Percentiles rank a stretch among this genome's conserved stretches.
Evolutionary conservation across 2,329 filamentous ascomycete genomes (phyloP).

Genomic region (Exophiala calicioides): DNA sequence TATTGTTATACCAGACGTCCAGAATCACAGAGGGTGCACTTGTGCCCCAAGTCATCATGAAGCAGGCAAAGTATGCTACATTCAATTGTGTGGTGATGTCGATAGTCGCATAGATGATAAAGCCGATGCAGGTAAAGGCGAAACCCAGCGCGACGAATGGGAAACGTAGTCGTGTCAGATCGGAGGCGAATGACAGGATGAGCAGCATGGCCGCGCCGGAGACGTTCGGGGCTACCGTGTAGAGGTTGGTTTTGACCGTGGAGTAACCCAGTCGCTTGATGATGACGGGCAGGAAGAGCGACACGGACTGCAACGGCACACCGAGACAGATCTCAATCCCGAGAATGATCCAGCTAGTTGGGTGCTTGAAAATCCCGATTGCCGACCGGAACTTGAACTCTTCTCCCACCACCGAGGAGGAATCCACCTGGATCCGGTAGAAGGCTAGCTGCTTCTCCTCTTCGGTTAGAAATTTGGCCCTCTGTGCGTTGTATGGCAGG

Average conservation of each 20-base stretch:
- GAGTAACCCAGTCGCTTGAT: conserved; percentile 54
- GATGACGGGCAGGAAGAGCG: conserved; percentile 61
- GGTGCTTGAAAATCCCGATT: conserved; percentile 55
- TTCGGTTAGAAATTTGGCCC: conserved; percentile 65
- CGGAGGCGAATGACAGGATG: conserved; percentile 10
- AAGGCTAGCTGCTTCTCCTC: conserved; percentile 69
- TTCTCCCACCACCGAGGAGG: conserved; percentile 63
- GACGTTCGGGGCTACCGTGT: conserved; percentile 78
- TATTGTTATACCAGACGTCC: conserved; percentile 78
- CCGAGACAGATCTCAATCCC: conserved; percentile 61
- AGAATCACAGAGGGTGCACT: conserved; percentile 71
- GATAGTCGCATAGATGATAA: conserved; percentile 75
- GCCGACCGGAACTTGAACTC: conserved; percentile 55
- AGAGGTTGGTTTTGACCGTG: conserved; percentile 70
- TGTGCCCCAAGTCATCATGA: conserved; percentile 82
- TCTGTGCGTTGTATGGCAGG: conserved; percentile 64
- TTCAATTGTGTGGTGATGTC: conserved; percentile 60
- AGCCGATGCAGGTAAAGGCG: conserved; percentile 71
- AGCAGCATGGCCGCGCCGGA: conserved; percentile 60
- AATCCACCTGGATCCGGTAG: conserved; percentile 74
- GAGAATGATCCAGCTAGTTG: conserved; percentile 57
- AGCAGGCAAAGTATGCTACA: conserved; percentile 72
- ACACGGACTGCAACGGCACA: conserved; percentile 59
- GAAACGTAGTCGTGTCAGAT: conserved; percentile 59
- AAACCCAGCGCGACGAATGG: conserved; percentile 76